A percentile compares a stretch with the other conserved stretches of the same genome.
Evolutionary conservation across 164 flowering plant species (phyloP).

Genomic region (Magnolia sinica): DNA sequence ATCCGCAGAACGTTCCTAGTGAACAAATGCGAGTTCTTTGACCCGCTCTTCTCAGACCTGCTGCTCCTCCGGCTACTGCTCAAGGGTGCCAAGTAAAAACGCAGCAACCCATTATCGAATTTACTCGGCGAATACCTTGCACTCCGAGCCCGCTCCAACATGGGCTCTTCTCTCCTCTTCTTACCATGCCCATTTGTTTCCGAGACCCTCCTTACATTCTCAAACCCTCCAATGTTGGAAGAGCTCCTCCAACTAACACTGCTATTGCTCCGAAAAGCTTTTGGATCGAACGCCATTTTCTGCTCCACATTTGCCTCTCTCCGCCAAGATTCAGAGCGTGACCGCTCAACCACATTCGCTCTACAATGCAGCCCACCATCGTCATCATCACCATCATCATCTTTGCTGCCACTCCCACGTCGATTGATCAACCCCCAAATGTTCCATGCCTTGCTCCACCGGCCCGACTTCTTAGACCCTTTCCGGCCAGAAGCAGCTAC

Average conservation of each 20-base stretch:
- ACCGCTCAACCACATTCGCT: conserved; percentile 70
- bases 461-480: conserved; percentile 54
- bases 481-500: conserved; percentile 34
- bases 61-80: conserved; percentile 63
- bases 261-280: conserved; percentile 63
- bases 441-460: conserved; percentile 85
- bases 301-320: conserved; percentile 45
- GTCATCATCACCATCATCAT: conserved; percentile 57
- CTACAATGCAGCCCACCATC: conserved; percentile 30
- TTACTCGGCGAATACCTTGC: conserved; percentile 49
- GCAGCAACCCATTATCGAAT: conserved; percentile 59
- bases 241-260: conserved; percentile 73
- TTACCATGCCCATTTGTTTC: conserved; percentile 35
- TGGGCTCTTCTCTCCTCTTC: conserved; percentile 45
- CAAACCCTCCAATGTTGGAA: conserved; percentile 27
- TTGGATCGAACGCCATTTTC: conserved; percentile 38
- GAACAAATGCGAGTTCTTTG: conserved; percentile 60
- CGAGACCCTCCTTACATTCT: conserved; percentile 29
- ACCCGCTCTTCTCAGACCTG: conserved; percentile 39
- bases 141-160: conserved; percentile 55
- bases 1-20: conserved; percentile 71
- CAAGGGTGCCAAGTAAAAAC: conserved; percentile 83
- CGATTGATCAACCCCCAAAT: conserved; percentile 78
- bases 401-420: conserved; percentile 43
- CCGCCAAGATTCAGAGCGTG: conserved; percentile 84